Percentiles rank a stretch among this genome's conserved stretches.
phyloP scores from a whole-genome alignment of 768 basidiomycete species.

The Pilatotrama ljubarskyi region DNA sequence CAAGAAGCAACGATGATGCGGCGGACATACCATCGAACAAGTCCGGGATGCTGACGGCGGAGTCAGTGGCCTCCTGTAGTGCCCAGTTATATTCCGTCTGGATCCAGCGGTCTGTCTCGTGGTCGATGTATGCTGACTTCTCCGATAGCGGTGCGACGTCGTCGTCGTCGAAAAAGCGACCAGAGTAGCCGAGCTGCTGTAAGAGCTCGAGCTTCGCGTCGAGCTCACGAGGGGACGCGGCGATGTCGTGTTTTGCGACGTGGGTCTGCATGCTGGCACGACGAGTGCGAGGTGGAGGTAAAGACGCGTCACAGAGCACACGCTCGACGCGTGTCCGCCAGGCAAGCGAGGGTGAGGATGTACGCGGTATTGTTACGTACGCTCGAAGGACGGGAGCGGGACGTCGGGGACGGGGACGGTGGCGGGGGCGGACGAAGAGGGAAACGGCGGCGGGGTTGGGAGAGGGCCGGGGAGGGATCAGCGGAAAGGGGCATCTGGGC shows the following conservation, averaged over 20 bases:
- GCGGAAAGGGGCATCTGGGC: slow-evolving; percentile 9
- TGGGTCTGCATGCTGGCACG: slow-evolving; percentile 17
- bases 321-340: slow-evolving; percentile 12
- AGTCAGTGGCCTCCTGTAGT: slow-evolving; percentile 18
- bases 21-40: slow-evolving; percentile 14
- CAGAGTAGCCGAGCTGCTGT: slow-evolving; percentile 22
- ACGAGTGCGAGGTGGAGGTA: not conserved
- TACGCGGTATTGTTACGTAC: slow-evolving; percentile 8
- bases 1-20: not conserved
- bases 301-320: slow-evolving; percentile 7
- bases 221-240: slow-evolving; percentile 14
- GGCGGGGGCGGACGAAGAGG: not conserved
- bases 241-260: slow-evolving; percentile 5
- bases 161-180: slow-evolving; percentile 11
- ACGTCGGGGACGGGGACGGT: not conserved
- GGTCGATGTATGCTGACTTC: slow-evolving; percentile 11
- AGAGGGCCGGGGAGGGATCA: slow-evolving; percentile 13
- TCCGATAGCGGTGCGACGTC: slow-evolving; percentile 14
- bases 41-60: slow-evolving; percentile 17
- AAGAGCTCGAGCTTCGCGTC: slow-evolving; percentile 27
- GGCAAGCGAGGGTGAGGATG: slow-evolving; percentile 12
- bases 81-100: slow-evolving; percentile 23
- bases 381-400: not conserved
- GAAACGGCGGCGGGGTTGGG: not conserved
- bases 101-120: slow-evolving; percentile 20